phyloP scores from a whole-genome alignment of 139 green algal genomes.

The Coelastrella sp. region DNA sequence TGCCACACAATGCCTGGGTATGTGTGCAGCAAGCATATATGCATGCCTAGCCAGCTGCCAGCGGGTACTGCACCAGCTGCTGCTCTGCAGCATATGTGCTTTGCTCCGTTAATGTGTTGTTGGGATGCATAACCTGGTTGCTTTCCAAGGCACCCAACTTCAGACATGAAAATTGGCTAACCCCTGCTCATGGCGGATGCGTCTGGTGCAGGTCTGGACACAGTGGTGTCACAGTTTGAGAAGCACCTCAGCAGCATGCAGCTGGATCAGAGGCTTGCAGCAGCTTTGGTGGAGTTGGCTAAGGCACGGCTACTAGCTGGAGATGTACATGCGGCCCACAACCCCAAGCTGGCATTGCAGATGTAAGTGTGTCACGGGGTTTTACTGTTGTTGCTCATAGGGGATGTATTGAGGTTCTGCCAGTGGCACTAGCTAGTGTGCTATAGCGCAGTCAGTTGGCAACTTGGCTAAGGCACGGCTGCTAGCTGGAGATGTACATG shows the following conservation, averaged over 20 bases:
- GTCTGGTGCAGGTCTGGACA: not conserved
- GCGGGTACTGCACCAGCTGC: no score
- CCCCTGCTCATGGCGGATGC: not conserved
- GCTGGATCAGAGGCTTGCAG: not conserved
- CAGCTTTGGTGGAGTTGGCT: conserved; percentile 65
- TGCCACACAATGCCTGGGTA: no score
- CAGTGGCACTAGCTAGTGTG: conserved; percentile 28
- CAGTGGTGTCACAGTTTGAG: not conserved
- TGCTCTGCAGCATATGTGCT: no score
- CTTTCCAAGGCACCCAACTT: no score
- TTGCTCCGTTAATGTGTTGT: no score
- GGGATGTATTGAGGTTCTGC: no score
- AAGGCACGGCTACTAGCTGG: conserved; percentile 59
- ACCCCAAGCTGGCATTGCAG: not conserved
- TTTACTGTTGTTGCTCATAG: no score
- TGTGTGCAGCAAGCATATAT: no score
- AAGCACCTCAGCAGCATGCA: not conserved
- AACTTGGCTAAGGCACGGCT: no score
- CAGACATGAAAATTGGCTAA: not conserved
- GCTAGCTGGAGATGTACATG: conserved; percentile 59
- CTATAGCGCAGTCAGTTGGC: no score
- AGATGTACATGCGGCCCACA: not conserved
- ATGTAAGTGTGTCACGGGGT: not conserved
- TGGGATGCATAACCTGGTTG: no score
- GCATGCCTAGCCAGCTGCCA: no score